A percentile compares a stretch with the other conserved stretches of the same genome.
phyloP scores from a whole-genome alignment of 192 early-diverging fungal genomes.

The Entomortierella lignicola region DNA sequence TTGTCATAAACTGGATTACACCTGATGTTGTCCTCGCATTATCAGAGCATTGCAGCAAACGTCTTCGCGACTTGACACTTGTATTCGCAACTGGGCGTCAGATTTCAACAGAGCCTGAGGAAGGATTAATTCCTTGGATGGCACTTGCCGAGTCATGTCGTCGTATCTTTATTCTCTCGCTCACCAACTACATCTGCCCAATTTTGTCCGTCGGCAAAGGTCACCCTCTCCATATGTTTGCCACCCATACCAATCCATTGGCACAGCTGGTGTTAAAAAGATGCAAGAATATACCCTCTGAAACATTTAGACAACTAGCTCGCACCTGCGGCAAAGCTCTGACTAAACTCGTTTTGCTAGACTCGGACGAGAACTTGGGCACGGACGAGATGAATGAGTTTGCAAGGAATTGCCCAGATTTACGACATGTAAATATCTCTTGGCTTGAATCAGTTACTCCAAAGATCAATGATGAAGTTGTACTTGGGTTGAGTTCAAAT shows the following conservation, averaged over 20 bases:
- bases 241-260: conserved; percentile 41
- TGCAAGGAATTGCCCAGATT: conserved; percentile 45
- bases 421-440: conserved; percentile 45
- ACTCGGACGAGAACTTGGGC: conserved; percentile 44
- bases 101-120: conserved; percentile 45
- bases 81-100: conserved; percentile 50
- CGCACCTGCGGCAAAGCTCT: conserved; percentile 48
- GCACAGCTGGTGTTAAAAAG: conserved; percentile 45
- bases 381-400: conserved; percentile 44
- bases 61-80: conserved; percentile 39
- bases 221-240: conserved; percentile 47
- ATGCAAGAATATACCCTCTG: conserved; percentile 49
- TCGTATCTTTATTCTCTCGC: conserved; percentile 43
- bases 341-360: conserved; percentile 47
- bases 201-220: conserved; percentile 23
- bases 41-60: conserved; percentile 49
- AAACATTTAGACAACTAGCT: conserved; percentile 39
- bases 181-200: conserved; percentile 52
- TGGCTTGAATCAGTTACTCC: conserved; percentile 46
- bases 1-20: conserved; percentile 55
- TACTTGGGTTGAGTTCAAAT: conserved; percentile 45
- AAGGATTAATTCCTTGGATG: conserved; percentile 46
- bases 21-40: conserved; percentile 54
- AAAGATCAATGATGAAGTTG: conserved; percentile 46
- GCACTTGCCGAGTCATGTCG: conserved; percentile 53